Evolutionary conservation across 2,329 filamentous ascomycete genomes (phyloP).

Genomic region (Pseudogymnoascus sp.): DNA sequence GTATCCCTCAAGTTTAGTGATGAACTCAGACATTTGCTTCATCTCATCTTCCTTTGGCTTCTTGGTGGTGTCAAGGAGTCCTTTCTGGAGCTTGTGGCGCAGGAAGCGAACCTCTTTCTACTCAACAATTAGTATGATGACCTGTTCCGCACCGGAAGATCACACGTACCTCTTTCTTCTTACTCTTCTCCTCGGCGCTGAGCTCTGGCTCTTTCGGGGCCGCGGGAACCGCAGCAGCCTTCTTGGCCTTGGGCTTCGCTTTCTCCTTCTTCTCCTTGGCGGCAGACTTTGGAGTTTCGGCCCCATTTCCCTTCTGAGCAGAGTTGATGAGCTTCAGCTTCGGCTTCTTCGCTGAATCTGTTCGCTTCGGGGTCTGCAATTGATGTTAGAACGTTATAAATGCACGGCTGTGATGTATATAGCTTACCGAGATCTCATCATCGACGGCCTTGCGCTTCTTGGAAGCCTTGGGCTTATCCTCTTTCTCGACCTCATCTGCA

Average conservation of each 20-base stretch:
- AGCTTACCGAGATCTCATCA: constrained; percentile 60
- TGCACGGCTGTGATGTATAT: neutral
- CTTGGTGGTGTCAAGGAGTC: constrained; percentile 76
- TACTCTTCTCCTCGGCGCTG: constrained; percentile 48
- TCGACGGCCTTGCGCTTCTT: constrained; percentile 82
- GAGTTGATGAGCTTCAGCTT: constrained; percentile 54
- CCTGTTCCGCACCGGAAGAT: neutral
- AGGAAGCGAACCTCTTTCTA: constrained; percentile 81
- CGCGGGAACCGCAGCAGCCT: constrained; percentile 43
- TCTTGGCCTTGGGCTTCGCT: constrained; percentile 40
- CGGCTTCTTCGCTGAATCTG: constrained; percentile 58
- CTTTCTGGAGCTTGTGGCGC: constrained; percentile 90
- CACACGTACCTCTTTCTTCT: constrained; percentile 49
- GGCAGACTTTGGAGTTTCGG: constrained; percentile 25
- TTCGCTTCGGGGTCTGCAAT: constrained; percentile 45
- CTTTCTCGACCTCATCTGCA: constrained; percentile 38
- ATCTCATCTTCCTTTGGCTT: constrained; percentile 81
- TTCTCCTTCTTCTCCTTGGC: constrained; percentile 33
- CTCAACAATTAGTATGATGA: constrained; percentile 27
- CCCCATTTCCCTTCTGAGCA: constrained; percentile 59
- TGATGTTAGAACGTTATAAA: constrained; percentile 15
- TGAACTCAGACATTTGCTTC: constrained; percentile 66
- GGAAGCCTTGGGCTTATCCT: constrained; percentile 45
- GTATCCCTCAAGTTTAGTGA: constrained; percentile 49
- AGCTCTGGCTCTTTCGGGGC: constrained; percentile 47